Evolutionary conservation across 345 rosid genomes (phyloP), one percentile per base, ranked within the genome.

Genomic region (Eucalyptus erythrocorys): DNA sequence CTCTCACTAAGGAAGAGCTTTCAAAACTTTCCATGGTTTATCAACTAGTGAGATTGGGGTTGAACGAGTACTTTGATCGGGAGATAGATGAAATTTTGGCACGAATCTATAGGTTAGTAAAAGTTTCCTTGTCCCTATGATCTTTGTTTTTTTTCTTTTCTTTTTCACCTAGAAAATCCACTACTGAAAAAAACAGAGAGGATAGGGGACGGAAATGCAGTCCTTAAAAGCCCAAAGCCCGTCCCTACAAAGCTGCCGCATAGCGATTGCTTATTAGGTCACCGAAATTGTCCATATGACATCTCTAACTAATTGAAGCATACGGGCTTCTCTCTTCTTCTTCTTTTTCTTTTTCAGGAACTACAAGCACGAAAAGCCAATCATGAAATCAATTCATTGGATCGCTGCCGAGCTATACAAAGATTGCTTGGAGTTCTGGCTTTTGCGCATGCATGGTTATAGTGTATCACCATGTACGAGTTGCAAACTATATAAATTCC

Each of bases 401-500:
- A 30, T 88, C 12, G 87, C 89, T 27, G 64, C 88, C 48, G 81
- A 92, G 57, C 90, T 96, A 49, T 92, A 93, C 89, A 94, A 92
- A 87, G 95, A 93, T 81, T 92, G 96, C 42, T 87, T 95, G 57
- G 95, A 95, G 59, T 96, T 96, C 91, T 91, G 91, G 87, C 92
- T 95, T 47, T 91, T 94, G 19, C 92, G 97, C 51, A 89, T 91
- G 93, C 90, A 91, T 88, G 98, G 98, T 27, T 91, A 90, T 34
- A 43, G 64, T 11, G 91, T 94, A 87, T 93, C 95, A 7, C 95
- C 98, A 30, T 5, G 97, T 95, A 94, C 7, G 93, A 15, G 37
- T 49, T 88, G 30, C 55, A 34, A 71, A 34, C 13, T 17, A 34
- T 71, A 71, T 17, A 17, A 34, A 26, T 34, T 71, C 81, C 6